Conservation (phyloP, 768 basidiomycete genomes). For the Suillus clintonianus region DNA sequence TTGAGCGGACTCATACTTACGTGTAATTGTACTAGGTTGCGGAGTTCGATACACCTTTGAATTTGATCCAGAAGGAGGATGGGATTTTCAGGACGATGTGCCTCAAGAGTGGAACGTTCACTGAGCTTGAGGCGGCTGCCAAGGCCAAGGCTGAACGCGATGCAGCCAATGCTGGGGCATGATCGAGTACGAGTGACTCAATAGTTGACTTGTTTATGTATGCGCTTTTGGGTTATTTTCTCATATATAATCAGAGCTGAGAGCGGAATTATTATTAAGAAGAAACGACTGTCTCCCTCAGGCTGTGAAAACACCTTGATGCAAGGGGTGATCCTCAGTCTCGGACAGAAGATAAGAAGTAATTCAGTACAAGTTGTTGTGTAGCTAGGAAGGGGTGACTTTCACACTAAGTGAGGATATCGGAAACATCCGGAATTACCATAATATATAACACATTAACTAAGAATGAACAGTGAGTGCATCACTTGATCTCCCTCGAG, state of each 20-base stretch:
- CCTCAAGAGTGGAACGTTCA: slow-evolving; percentile 65
- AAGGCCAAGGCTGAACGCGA: slow-evolving; percentile 38
- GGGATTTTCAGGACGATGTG: slow-evolving; percentile 74
- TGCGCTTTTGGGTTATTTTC: background rate
- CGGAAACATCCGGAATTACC: too few species aligned
- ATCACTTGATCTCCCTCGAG: too few species aligned
- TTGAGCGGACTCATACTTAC: slow-evolving; percentile 21
- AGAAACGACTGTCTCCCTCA: too few species aligned
- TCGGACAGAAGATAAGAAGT: too few species aligned
- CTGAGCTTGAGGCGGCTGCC: slow-evolving; percentile 60
- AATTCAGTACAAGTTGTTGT: too few species aligned
- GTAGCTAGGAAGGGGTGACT: too few species aligned
- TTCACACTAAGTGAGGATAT: too few species aligned
- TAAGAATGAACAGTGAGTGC: too few species aligned
- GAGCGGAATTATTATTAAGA: too few species aligned
- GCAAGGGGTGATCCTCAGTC: too few species aligned
- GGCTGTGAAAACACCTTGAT: too few species aligned
- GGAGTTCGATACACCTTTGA: slow-evolving; percentile 74
- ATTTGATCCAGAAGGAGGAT: slow-evolving; percentile 60
- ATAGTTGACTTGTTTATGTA: background rate
- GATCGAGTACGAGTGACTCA: background rate
- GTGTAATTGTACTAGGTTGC: slow-evolving; percentile 35
- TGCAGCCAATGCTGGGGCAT: background rate
- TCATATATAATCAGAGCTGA: background rate
- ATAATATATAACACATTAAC: too few species aligned